Evolutionary conservation across 2,329 filamentous ascomycete genomes (phyloP).

Genomic region (Colletotrichum neosansevieriae): DNA sequence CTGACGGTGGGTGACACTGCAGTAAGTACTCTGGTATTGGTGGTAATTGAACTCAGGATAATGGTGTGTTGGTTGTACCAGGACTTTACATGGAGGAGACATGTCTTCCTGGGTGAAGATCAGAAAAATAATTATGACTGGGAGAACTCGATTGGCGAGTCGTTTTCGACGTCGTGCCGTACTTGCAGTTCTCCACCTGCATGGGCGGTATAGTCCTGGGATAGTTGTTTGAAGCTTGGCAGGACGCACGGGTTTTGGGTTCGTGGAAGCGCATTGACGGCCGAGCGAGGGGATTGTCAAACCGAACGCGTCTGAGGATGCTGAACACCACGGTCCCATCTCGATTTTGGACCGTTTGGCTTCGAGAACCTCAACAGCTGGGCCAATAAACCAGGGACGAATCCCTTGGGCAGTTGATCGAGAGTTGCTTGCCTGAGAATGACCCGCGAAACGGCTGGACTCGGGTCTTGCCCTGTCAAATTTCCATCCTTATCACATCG

Average conservation of each 20-base stretch:
- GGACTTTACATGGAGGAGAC: slow-evolving; percentile 30
- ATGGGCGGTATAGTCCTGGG: not conserved
- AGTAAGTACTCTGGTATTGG: not conserved
- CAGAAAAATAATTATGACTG: slow-evolving; percentile 20
- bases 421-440: not conserved
- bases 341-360: slow-evolving; percentile 2
- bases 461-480: slow-evolving; percentile 12
- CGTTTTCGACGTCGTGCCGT: slow-evolving; percentile 17
- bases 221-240: slow-evolving; percentile 33
- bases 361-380: not conserved
- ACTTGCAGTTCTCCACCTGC: slow-evolving; percentile 1
- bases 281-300: slow-evolving; percentile 27
- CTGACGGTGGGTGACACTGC: slow-evolving; percentile 5
- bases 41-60: not conserved
- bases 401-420: not conserved
- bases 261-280: slow-evolving; percentile 33
- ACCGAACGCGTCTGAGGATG: slow-evolving; percentile 35
- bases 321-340: slow-evolving; percentile 1
- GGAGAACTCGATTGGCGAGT: slow-evolving; percentile 13
- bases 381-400: not conserved
- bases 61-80: slow-evolving; percentile 20
- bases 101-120: slow-evolving; percentile 29
- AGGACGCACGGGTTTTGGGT: slow-evolving; percentile 31
- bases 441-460: slow-evolving; percentile 1
- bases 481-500: slow-evolving; percentile 27